Evolutionary conservation across 768 basidiomycete species (phyloP).

Genomic region (Amanita jacksonii): DNA sequence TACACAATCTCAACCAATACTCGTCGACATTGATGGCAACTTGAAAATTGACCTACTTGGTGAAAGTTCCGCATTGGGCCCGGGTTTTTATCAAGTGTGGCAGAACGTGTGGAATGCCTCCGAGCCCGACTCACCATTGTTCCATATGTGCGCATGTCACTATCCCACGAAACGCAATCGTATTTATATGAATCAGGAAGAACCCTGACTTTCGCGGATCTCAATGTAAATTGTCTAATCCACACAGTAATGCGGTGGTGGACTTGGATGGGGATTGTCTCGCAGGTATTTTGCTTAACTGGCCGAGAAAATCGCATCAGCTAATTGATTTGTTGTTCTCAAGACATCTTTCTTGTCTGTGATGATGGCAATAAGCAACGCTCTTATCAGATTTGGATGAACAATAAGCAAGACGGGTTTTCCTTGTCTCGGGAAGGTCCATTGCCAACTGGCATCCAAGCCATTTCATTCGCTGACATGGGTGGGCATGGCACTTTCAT

Average conservation of each 20-base stretch:
- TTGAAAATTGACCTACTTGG: constrained; percentile 87
- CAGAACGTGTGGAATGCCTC: constrained; percentile 70
- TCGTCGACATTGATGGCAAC: constrained; percentile 80
- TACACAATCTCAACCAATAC: constrained; percentile 68
- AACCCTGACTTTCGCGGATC: constrained; percentile 51
- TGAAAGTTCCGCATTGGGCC: constrained; percentile 22
- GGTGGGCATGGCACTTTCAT: constrained; percentile 35
- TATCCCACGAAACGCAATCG: neutral
- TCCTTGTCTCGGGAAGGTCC: constrained; percentile 52
- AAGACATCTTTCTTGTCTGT: constrained; percentile 88
- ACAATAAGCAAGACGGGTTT: constrained; percentile 72
- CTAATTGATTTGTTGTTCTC: constrained; percentile 4
- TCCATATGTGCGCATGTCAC: constrained; percentile 47
- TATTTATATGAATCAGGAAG: constrained; percentile 26
- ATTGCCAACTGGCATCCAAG: constrained; percentile 69
- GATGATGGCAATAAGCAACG: constrained; percentile 46
- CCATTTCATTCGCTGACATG: constrained; percentile 85
- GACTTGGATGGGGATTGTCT: constrained; percentile 95
- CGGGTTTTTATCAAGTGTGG: constrained; percentile 57
- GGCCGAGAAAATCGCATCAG: neutral
- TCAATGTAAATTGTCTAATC: constrained; percentile 72
- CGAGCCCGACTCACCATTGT: constrained; percentile 39
- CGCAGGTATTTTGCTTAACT: constrained; percentile 46
- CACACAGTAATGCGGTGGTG: constrained; percentile 91
- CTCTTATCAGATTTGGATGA: constrained; percentile 89